phyloP scores from a whole-genome alignment of 208 protist species.

The Trypanosoma lewisi region DNA sequence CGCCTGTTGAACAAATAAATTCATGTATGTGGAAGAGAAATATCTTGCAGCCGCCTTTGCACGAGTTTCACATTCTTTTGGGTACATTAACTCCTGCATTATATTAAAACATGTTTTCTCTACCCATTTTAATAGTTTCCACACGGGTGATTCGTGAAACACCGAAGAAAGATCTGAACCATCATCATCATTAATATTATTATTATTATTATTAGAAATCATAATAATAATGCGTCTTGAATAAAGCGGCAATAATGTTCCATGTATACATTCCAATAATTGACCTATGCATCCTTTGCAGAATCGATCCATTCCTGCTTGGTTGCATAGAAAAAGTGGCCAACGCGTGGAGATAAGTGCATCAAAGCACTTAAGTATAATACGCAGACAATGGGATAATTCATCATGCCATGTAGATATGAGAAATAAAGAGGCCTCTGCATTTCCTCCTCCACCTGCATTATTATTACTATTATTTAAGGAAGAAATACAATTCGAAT shows the following conservation, averaged over 20 bases:
- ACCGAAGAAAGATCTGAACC: conserved; percentile 54
- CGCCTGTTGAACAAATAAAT: conserved; percentile 37
- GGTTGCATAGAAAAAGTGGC: conserved; percentile 69
- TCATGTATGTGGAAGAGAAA: conserved; percentile 45
- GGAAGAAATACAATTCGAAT: not conserved
- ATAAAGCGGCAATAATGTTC: conserved; percentile 47
- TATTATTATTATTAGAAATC: too few relatives aligned
- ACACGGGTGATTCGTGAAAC: conserved; percentile 62
- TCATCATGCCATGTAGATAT: conserved; percentile 33
- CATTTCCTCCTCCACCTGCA: not conserved
- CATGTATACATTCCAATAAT: conserved; percentile 30
- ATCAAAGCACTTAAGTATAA: conserved; percentile 71
- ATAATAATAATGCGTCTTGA: conserved; percentile 25
- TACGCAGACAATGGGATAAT: conserved; percentile 68
- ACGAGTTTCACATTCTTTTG: conserved; percentile 62
- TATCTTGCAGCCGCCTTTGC: conserved; percentile 49
- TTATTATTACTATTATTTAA: not conserved
- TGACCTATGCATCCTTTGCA: conserved; percentile 43
- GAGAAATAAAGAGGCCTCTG: conserved; percentile 40
- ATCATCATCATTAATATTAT: conserved; percentile 17
- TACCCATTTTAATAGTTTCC: conserved; percentile 66
- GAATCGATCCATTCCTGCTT: conserved; percentile 43
- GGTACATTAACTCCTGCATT: conserved; percentile 53
- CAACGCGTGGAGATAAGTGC: conserved; percentile 47
- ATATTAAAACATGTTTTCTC: conserved; percentile 48